Evolutionary conservation across 208 protist genomes (phyloP).

Genomic region (Balamuthia mandrillaris): DNA sequence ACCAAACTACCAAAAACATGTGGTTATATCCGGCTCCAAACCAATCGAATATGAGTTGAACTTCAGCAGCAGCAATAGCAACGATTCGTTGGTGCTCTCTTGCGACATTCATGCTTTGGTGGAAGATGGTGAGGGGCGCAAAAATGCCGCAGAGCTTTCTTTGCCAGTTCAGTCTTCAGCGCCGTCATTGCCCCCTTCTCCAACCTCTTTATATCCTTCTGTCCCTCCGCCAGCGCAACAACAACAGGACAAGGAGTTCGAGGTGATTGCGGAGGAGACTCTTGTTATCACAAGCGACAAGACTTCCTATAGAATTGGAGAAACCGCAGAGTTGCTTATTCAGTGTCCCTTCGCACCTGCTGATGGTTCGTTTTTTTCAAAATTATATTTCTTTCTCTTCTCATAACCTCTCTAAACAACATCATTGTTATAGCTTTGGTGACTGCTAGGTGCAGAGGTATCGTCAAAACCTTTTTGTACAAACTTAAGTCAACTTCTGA

Average conservation of each 20-base stretch:
- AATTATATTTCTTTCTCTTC: neutral
- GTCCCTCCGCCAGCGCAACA: neutral
- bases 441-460: conserved; percentile 16
- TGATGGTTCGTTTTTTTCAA: conserved; percentile 18
- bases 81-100: too few species aligned
- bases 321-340: neutral
- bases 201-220: neutral
- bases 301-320: conserved; percentile 25
- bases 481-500: neutral
- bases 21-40: too few species aligned
- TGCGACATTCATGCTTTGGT: conserved; percentile 7
- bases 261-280: neutral
- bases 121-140: neutral
- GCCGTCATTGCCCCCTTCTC: neutral
- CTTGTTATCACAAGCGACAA: conserved; percentile 10
- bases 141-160: neutral
- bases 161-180: neutral
- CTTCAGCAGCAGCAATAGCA: too few species aligned
- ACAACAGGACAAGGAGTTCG: neutral
- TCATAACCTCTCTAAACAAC: neutral
- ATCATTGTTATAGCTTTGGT: neutral
- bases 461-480: conserved; percentile 28
- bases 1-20: too few species aligned
- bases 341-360: conserved; percentile 28
- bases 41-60: too few species aligned